These are phyloP conservation scores for Tetraselmis striata DNA, from an alignment of 139 green algal species.

Conservation along the genomic window DNA sequence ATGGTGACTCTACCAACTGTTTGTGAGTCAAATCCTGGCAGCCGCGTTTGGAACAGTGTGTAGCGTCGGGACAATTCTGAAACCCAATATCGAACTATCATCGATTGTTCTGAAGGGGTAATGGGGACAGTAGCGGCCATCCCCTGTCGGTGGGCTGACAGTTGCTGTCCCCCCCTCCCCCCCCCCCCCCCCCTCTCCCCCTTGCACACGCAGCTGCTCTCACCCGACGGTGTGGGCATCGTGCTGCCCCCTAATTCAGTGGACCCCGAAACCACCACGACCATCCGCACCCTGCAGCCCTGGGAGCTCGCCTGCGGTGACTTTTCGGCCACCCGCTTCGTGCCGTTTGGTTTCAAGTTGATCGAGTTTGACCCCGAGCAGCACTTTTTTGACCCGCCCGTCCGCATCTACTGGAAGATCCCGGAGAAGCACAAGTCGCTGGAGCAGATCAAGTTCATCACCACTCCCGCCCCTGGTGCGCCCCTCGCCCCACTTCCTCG, in stretches of 20 bases:
- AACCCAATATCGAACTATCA: too few species aligned
- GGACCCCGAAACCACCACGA: neutral
- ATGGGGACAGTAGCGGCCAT: too few species aligned
- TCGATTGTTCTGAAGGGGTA: too few species aligned
- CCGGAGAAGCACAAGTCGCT: neutral
- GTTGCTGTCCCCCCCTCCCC: too few species aligned
- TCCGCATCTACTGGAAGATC: neutral
- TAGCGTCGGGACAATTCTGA: too few species aligned
- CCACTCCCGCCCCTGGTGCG: neutral
- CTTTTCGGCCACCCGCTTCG: neutral
- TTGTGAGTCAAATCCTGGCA: too few species aligned
- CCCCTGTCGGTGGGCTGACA: too few species aligned
- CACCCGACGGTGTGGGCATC: neutral
- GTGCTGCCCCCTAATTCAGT: neutral
- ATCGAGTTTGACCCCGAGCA: neutral
- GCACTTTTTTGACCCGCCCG: neutral
- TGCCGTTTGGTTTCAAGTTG: neutral
- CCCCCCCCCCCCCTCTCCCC: too few species aligned
- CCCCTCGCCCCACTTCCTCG: too few species aligned
- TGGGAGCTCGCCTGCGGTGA: neutral
- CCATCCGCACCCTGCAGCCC: neutral
- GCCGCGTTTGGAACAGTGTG: too few species aligned
- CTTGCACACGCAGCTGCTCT: neutral
- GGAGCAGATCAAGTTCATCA: neutral
- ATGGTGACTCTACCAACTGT: too few species aligned